Evolutionary conservation across 176 grass and related monocot genomes (phyloP).

Genomic region (Eragrostis nindensis): DNA sequence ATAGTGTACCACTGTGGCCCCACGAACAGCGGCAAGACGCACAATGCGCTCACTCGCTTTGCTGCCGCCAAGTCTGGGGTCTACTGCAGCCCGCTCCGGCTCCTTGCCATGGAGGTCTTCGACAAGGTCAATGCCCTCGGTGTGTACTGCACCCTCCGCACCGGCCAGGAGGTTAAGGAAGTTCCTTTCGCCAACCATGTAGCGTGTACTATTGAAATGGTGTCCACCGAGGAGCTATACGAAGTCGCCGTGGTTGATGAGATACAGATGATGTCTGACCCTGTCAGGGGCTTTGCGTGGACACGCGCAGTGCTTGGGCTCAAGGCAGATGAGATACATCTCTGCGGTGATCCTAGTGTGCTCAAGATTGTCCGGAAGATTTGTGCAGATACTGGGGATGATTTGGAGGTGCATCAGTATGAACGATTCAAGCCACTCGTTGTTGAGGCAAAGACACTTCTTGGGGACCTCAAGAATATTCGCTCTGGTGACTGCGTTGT

Average conservation of each 20-base stretch:
- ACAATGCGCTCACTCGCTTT: conserved; percentile 84
- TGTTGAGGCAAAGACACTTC: conserved; percentile 83
- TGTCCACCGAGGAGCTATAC: conserved; percentile 74
- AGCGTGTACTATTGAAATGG: conserved; percentile 84
- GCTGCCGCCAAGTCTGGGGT: conserved; percentile 62
- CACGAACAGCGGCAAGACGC: conserved; percentile 96
- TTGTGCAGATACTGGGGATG: conserved; percentile 77
- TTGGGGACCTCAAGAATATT: conserved; percentile 74
- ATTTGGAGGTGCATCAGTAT: conserved; percentile 73
- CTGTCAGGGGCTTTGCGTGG: conserved; percentile 82
- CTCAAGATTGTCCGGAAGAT: conserved; percentile 74
- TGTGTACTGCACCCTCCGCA: conserved; percentile 90
- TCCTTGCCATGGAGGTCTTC: conserved; percentile 98
- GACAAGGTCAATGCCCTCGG: conserved; percentile 83
- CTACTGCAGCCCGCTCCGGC: conserved; percentile 94
- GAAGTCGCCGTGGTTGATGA: conserved; percentile 93
- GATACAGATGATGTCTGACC: conserved; percentile 93
- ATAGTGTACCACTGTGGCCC: conserved; percentile 92
- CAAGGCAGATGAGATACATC: conserved; percentile 95
- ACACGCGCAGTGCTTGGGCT: conserved; percentile 83
- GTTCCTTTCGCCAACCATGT: conserved; percentile 88
- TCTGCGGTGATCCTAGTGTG: conserved; percentile 92
- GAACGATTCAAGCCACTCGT: conserved; percentile 92
- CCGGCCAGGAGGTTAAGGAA: conserved; percentile 82
- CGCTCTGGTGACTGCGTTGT: conserved; percentile 84